Evolutionary conservation across 2,329 filamentous ascomycete genomes (phyloP).

Genomic region (Zopfia rhizophila): DNA sequence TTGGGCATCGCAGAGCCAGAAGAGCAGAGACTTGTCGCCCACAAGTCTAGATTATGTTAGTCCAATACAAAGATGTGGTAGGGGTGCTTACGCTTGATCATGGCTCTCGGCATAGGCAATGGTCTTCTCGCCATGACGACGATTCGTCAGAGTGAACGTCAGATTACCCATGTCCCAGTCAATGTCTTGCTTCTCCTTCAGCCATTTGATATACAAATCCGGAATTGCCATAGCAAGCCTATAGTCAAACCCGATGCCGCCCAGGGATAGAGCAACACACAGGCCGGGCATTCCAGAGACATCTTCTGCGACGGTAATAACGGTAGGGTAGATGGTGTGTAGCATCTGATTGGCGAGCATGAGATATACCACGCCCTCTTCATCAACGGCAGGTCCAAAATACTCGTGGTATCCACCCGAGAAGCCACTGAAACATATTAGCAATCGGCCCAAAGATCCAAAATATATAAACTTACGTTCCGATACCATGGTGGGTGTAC

Average conservation of each 20-base stretch:
- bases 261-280: constrained; percentile 84
- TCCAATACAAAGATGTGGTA: too few relatives aligned
- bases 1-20: constrained; percentile 97
- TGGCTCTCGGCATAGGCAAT: constrained; percentile 98
- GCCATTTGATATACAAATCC: constrained; percentile 98
- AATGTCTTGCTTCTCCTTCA: constrained; percentile 91
- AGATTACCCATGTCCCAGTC: constrained; percentile 92
- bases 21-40: constrained; percentile 95
- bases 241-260: constrained; percentile 97
- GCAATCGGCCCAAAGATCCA: constrained; percentile 1
- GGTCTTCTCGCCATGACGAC: constrained; percentile 95
- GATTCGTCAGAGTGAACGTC: constrained; percentile 88
- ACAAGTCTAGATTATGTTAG: constrained; percentile 73
- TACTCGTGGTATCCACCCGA: constrained; percentile 99
- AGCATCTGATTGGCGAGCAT: constrained; percentile 98
- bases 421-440: constrained; percentile 74
- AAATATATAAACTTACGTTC: constrained; percentile 73
- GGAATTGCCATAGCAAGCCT: constrained; percentile 96
- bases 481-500: constrained; percentile 94
- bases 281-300: constrained; percentile 99
- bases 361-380: constrained; percentile 93
- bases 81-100: constrained; percentile 84
- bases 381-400: constrained; percentile 87
- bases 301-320: constrained; percentile 94
- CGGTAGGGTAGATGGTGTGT: constrained; percentile 85